Base-by-base conservation (phyloP, 2,329 filamentous ascomycete genomes). In the Coniochaeta sp. region DNA sequence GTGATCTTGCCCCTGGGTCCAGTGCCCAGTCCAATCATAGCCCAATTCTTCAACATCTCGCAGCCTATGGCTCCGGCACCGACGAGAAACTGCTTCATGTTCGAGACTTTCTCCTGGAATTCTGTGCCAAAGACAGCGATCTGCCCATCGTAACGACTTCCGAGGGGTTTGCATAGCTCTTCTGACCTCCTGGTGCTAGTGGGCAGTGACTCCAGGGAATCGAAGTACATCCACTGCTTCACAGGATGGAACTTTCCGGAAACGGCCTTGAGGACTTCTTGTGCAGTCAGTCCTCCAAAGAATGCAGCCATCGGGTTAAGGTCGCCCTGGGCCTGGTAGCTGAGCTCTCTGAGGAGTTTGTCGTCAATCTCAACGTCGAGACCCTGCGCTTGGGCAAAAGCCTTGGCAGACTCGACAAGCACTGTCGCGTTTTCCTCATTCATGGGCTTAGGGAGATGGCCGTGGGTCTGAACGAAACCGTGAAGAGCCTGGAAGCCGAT, bases 11-110 rank as follows among this genome's bases (percentile, higher is more conserved):
- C 95, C 57, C 92, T 84, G 3, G 91, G 90, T 4, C 95, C 95
- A 54, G 90, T 90, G 52, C 89, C 93, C 33, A 99, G 81, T 66
- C 95, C 95, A 73, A 98, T 96, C 93, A 99, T 96, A 38, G 96
- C 93, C 93, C 95, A 99, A 75, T 98, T 98, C 85, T 99, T 99
- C 67, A 99, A 79, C 89, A 98, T 99, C 72, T 99, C 95, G 71
- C 95, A 99, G 54, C 95, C 95, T 73, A 99, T 99, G 64, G 96
- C 95, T 68, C 95, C 95, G 55, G 95, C 91, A 67, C 95, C 95
- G 61, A 99, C 95, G 60, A 99, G 81, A 79, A 99, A 99, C 69
- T 98, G 87, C 70, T 88, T 95, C 63, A 95, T 76, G 69, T 97
- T 96, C 62, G 89, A 85, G 66, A 99, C 84, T 81, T 96, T 97